Conservation (phyloP, 2,329 filamentous ascomycete genomes). For the Bertia moriformis region DNA sequence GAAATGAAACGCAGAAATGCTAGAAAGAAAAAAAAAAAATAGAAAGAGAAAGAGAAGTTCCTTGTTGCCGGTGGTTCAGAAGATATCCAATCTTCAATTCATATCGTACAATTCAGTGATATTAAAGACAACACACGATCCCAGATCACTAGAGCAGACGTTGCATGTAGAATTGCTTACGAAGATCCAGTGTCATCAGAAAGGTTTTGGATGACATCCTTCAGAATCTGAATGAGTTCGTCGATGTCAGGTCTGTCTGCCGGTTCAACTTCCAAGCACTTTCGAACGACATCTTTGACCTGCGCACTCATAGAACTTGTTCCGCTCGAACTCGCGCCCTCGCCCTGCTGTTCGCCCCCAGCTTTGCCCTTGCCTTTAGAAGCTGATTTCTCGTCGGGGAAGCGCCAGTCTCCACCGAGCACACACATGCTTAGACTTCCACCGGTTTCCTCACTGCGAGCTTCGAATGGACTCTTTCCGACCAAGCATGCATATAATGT, state of each 20-base stretch:
- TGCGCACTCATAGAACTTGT: neutral
- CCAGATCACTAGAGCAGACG: too few relatives aligned
- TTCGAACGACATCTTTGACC: neutral
- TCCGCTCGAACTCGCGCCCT: constrained; percentile 2
- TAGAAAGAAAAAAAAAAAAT: too few relatives aligned
- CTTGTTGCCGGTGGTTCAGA: too few relatives aligned
- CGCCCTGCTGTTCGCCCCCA: constrained; percentile 2
- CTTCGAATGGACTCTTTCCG: constrained; percentile 92
- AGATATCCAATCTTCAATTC: too few relatives aligned
- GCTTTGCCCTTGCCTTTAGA: constrained; percentile 13
- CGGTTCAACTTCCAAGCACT: neutral
- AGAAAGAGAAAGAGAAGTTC: too few relatives aligned
- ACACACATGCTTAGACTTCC: constrained; percentile 87
- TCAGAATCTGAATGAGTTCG: constrained; percentile 3
- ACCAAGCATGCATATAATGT: constrained; percentile 95
- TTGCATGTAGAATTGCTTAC: too few relatives aligned
- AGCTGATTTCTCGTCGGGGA: constrained; percentile 69
- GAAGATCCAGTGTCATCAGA: neutral
- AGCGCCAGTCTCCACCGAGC: constrained; percentile 86
- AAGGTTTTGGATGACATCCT: neutral
- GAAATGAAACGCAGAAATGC: too few relatives aligned
- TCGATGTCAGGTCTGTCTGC: constrained; percentile 1
- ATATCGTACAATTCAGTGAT: too few relatives aligned
- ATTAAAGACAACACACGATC: too few relatives aligned
- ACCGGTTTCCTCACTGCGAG: constrained; percentile 87